Base-by-base conservation (phyloP, 2,329 filamentous ascomycete species). In the Plectosphaerella plurivora region DNA sequence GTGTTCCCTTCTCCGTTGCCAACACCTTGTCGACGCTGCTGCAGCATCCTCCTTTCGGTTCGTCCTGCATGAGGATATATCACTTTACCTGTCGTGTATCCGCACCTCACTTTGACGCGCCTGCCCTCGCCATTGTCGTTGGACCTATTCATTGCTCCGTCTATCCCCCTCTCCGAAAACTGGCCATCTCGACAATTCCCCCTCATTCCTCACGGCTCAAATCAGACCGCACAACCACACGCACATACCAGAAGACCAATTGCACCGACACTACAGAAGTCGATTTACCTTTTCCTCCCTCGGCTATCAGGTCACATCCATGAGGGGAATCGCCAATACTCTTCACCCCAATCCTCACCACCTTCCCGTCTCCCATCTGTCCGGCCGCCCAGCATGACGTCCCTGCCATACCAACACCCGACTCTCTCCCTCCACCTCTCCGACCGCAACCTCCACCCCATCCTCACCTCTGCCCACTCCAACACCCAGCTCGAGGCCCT, bases 381-480 rank as follows among this genome's bases (percentile, higher is more conserved):
- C 46, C n/a, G n/a, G 20, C 25, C 42, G 22, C 41, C 37, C 47
- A 50, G 18, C 15, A 74, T 74, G 72, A 64, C 73, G 41, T 68
- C 66, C 59, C 68, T 75, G 48, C 76, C 77, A 48, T 69, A 70
- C 10, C 73, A 79, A 59, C 73, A 79, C 65, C 78, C 78, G 36
- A 65, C 69, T 53, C 72, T 83, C 50, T 72, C 76, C 58, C 71
- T 82, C 55, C 78, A 83, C 71, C 75, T 85, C 54, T 74, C 78
- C 58, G 82, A 84, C 71, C 69, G 74, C 54, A 69, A 76, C 54
- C 74, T 82, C 57, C 81, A 78, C 5, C 79, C 82, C 33, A 74
- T 86, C 57, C 74, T 85, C 62, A 78, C 77, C 18, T 81, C 78
- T 25, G 74, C 77, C 53, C 69, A 67, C 50, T 70, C 71, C 20